A percentile compares a stretch with the other conserved stretches of the same genome.
Evolutionary conservation across 768 basidiomycete species (phyloP).

Genomic region (Kwoniella botswanensis): DNA sequence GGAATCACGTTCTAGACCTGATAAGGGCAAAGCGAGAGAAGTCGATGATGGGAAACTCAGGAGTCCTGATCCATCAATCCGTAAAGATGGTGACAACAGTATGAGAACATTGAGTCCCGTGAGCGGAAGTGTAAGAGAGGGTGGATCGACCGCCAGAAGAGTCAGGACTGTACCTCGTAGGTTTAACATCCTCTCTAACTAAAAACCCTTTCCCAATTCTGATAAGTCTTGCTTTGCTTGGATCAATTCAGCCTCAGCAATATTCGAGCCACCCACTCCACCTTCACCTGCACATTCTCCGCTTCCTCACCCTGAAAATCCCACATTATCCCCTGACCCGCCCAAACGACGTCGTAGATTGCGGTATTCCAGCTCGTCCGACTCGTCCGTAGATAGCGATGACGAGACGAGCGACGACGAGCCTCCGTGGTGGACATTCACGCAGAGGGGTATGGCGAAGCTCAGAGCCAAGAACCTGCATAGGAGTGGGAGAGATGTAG

Average conservation of each 20-base stretch:
- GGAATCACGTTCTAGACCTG: constrained; percentile 1
- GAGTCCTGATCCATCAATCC: background rate
- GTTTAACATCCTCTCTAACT: constrained; percentile 14
- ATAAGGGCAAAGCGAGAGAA: constrained; percentile 9
- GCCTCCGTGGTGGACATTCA: constrained; percentile 52
- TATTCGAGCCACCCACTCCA: constrained; percentile 43
- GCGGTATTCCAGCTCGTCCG: constrained; percentile 35
- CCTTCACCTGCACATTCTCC: constrained; percentile 25
- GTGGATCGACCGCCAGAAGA: constrained; percentile 24
- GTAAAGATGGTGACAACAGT: background rate
- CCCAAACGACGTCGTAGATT: constrained; percentile 29
- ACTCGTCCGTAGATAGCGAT: constrained; percentile 25
- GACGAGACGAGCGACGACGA: constrained; percentile 38
- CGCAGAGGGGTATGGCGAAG: constrained; percentile 43
- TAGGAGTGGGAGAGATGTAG: constrained; percentile 12
- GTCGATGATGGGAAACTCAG: background rate
- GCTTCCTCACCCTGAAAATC: constrained; percentile 11
- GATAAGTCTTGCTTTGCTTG: background rate
- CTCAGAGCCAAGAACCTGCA: constrained; percentile 31
- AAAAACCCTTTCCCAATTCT: constrained; percentile 1
- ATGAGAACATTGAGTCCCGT: constrained; percentile 4
- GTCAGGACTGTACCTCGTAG: constrained; percentile 50
- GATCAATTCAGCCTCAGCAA: constrained; percentile 34
- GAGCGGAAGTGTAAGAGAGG: constrained; percentile 1
- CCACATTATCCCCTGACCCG: background rate